Evolutionary conservation across 768 basidiomycete genomes (phyloP).

Genomic region (Sistotremastrum niveocremeum): DNA sequence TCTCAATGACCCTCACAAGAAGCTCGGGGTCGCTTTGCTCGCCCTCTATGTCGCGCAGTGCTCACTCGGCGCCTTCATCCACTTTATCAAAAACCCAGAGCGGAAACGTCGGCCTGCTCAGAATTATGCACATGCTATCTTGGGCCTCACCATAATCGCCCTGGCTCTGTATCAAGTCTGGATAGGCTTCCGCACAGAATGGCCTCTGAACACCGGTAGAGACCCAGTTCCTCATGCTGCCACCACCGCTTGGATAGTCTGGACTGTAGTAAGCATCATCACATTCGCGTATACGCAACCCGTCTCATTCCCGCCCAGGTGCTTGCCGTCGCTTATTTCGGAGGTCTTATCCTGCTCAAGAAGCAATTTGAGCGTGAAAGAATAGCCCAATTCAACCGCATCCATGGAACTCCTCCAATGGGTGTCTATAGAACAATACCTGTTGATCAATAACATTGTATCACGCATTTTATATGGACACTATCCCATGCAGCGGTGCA

Average conservation of each 20-base stretch:
- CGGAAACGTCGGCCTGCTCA: constrained; percentile 29
- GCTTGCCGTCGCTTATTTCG: constrained; percentile 4
- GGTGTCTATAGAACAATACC: too few relatives aligned
- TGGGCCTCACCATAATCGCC: constrained; percentile 37
- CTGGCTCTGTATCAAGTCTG: constrained; percentile 38
- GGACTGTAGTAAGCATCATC: constrained; percentile 30
- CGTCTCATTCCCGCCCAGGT: neutral
- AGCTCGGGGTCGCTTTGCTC: constrained; percentile 36
- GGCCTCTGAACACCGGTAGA: constrained; percentile 32
- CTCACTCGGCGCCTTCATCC: constrained; percentile 36
- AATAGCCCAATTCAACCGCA: too few relatives aligned
- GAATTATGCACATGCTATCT: constrained; percentile 44
- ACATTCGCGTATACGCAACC: neutral
- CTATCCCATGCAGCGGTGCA: too few relatives aligned
- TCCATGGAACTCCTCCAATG: too few relatives aligned
- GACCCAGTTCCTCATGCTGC: constrained; percentile 22
- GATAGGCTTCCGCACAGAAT: constrained; percentile 34
- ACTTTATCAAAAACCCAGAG: constrained; percentile 33
- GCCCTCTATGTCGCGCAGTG: constrained; percentile 37
- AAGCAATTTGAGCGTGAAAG: neutral
- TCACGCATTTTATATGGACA: too few relatives aligned
- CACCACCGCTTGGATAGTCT: constrained; percentile 31
- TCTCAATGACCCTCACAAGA: constrained; percentile 37
- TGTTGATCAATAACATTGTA: too few relatives aligned
- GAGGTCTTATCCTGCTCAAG: constrained; percentile 5